phyloP scores from a whole-genome alignment of 1,284 basidiomycete species.

The Papiliotrema flavescens region DNA sequence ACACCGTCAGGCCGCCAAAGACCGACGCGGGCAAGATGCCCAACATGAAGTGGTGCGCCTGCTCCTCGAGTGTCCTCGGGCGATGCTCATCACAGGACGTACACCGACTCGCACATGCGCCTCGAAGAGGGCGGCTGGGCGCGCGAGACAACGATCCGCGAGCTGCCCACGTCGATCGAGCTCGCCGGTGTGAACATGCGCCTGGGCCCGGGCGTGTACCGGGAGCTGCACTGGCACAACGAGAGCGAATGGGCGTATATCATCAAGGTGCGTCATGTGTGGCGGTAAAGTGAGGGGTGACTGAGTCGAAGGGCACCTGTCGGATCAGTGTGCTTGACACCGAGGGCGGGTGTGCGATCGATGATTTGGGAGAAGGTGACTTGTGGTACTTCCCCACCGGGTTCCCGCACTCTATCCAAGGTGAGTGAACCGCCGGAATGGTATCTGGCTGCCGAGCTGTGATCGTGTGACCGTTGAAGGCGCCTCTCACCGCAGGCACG shows the following conservation, averaged over 20 bases:
- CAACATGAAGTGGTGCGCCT: conserved; percentile 63
- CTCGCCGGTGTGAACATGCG: conserved; percentile 70
- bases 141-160: conserved; percentile 48
- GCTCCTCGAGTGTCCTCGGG: neutral
- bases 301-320: conserved; percentile 54
- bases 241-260: conserved; percentile 55
- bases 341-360: conserved; percentile 61
- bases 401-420: conserved; percentile 58
- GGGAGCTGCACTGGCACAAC: conserved; percentile 71
- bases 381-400: conserved; percentile 69
- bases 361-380: conserved; percentile 40
- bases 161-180: conserved; percentile 60
- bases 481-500: conserved; percentile 9
- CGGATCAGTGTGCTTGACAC: conserved; percentile 62
- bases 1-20: conserved; percentile 61
- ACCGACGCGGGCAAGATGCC: conserved; percentile 63
- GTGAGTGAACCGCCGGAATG: too few species aligned
- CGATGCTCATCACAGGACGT: conserved; percentile 41
- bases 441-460: too few species aligned
- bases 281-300: conserved; percentile 5
- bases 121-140: conserved; percentile 70
- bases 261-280: conserved; percentile 19
- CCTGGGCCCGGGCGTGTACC: conserved; percentile 58
- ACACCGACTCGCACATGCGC: conserved; percentile 64
- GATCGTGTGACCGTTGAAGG: too few species aligned